These are phyloP conservation scores for Claviceps sp. DNA, from an alignment of 2,329 filamentous ascomycete genomes.

Conservation along the genomic window DNA sequence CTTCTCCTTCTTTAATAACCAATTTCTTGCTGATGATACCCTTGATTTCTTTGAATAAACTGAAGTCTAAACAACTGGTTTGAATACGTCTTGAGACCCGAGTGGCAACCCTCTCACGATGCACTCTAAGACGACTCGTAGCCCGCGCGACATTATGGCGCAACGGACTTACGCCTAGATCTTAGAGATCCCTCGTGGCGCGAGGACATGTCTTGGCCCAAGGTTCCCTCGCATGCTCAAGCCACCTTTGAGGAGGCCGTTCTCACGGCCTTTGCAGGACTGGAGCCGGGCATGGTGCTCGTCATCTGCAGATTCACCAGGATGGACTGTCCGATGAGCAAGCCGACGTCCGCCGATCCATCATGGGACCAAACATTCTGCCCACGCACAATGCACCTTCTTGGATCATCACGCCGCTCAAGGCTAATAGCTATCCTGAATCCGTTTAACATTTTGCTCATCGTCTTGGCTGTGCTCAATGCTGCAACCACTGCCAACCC, in stretches of 20 bases:
- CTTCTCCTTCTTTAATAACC: not conserved
- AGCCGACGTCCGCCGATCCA: constrained; percentile 10
- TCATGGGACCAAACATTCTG: constrained; percentile 13
- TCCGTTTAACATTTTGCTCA: constrained; percentile 14
- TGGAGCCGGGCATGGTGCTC: constrained; percentile 8
- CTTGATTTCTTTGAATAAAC: no score
- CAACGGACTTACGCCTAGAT: not conserved
- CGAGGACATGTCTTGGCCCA: constrained; percentile 5
- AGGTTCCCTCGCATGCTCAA: constrained; percentile 4
- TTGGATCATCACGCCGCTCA: constrained; percentile 14
- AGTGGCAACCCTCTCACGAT: constrained; percentile 3
- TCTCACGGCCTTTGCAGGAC: constrained; percentile 10
- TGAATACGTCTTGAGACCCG: constrained; percentile 2
- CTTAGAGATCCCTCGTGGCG: constrained; percentile 1
- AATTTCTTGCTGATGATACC: not conserved
- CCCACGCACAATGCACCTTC: constrained; percentile 14
- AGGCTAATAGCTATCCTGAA: constrained; percentile 15
- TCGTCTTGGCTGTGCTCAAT: constrained; percentile 14
- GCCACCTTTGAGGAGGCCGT: constrained; percentile 10
- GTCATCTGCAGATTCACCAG: constrained; percentile 10
- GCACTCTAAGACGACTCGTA: not conserved
- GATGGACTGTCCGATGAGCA: constrained; percentile 12
- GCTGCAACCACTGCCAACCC: constrained; percentile 11
- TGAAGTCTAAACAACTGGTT: constrained; percentile 4
- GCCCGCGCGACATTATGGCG: not conserved